phyloP scores from a whole-genome alignment of 2,329 filamentous ascomycete species.

The Graphilbum sp. region DNA sequence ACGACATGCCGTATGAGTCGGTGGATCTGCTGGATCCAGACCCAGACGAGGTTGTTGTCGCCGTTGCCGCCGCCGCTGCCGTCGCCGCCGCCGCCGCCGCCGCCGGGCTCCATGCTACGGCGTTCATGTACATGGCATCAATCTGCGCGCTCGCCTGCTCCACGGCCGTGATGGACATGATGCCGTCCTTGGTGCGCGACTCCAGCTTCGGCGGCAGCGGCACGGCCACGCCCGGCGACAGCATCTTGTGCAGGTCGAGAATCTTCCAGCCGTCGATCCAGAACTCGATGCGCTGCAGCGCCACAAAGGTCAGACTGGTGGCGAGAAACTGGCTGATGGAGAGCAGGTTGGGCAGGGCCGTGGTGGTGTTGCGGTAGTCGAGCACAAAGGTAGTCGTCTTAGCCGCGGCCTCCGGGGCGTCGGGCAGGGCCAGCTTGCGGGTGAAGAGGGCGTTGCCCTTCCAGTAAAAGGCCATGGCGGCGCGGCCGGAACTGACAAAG shows the following conservation, averaged over 20 bases:
- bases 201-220: constrained; percentile 64
- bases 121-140: constrained; percentile 76
- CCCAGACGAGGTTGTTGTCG: not conserved
- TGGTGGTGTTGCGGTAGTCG: constrained; percentile 80
- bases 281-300: constrained; percentile 72
- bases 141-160: constrained; percentile 82
- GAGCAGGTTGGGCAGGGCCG: constrained; percentile 70
- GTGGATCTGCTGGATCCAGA: constrained; percentile 25
- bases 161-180: constrained; percentile 76
- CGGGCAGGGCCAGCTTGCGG: constrained; percentile 59
- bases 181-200: constrained; percentile 64
- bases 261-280: constrained; percentile 81
- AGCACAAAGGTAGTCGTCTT: constrained; percentile 81
- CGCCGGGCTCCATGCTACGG: constrained; percentile 66
- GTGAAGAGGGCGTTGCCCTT: constrained; percentile 97
- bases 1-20: constrained; percentile 32
- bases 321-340: constrained; percentile 84
- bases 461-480: constrained; percentile 99
- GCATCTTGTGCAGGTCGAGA: constrained; percentile 66
- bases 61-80: not conserved
- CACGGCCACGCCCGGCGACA: constrained; percentile 59
- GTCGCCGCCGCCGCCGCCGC: constrained; percentile 15
- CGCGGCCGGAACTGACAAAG: constrained; percentile 80
- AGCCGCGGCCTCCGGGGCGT: constrained; percentile 32
- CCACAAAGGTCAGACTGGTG: constrained; percentile 91